phyloP scores from a whole-genome alignment of 2,329 filamentous ascomycete species.

The Plenodomus biglobosus region DNA sequence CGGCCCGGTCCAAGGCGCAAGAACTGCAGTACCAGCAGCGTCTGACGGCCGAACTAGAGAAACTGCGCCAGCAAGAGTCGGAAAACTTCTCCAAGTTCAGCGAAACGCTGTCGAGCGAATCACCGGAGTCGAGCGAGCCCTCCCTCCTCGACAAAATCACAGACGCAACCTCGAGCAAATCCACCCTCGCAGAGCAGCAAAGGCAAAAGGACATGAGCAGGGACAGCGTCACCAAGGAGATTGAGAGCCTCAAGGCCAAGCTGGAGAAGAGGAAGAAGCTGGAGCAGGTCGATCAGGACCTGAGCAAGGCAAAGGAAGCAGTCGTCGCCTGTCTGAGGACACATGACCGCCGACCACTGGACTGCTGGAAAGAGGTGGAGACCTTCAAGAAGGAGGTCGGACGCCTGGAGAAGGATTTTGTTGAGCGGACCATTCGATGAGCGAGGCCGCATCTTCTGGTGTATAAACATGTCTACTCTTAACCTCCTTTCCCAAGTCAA shows the following conservation, averaged over 20 bases:
- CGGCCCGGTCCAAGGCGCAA: slow-evolving; percentile 76
- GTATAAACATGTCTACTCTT: slow-evolving; percentile 25
- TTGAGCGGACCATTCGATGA: slow-evolving; percentile 71
- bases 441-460: slow-evolving; percentile 3
- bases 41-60: slow-evolving; percentile 81
- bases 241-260: slow-evolving; percentile 57
- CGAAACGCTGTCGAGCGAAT: slow-evolving; percentile 60
- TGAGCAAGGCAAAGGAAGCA: slow-evolving; percentile 73
- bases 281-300: slow-evolving; percentile 65
- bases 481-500: not conserved
- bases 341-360: slow-evolving; percentile 83
- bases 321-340: slow-evolving; percentile 79
- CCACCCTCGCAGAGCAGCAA: slow-evolving; percentile 45
- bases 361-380: slow-evolving; percentile 94
- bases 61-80: slow-evolving; percentile 70
- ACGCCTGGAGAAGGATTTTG: slow-evolving; percentile 81
- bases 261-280: slow-evolving; percentile 58
- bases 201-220: slow-evolving; percentile 53
- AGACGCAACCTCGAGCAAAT: slow-evolving; percentile 39
- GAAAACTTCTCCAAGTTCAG: slow-evolving; percentile 69
- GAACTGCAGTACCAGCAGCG: slow-evolving; percentile 88
- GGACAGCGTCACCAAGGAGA: slow-evolving; percentile 58
- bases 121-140: slow-evolving; percentile 37
- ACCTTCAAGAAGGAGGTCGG: slow-evolving; percentile 87
- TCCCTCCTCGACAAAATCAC: slow-evolving; percentile 42